Base-by-base conservation (phyloP, 2,329 filamentous ascomycete species). In the Cadophora sp. region DNA sequence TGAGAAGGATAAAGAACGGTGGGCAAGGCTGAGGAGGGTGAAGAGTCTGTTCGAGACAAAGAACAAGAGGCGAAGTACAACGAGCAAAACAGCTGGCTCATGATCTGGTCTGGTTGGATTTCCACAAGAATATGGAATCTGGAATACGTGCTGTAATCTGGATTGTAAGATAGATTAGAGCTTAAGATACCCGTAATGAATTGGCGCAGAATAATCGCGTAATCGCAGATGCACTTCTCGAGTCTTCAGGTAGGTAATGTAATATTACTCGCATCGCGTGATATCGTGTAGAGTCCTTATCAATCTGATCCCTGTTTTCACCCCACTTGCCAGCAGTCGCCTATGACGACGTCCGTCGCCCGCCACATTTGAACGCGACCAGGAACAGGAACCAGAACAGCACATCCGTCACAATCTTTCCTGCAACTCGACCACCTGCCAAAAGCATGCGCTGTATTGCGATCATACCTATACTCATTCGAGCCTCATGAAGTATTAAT, bases 31-130 rank as follows among this genome's bases (percentile, higher is more conserved):
- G 70, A 85, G 89, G 73, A 85, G 87, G 66, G 89, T 93, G 66
- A 91, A 91, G 82, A 91, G 89, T 74, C 79, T 91, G 56, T 88
- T 93, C 73, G 88, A 91, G 69, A 83, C 86, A 6, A 92, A 91
- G 82, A 9, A 87, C 82, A 76, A 89, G 30, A 56, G 50, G 36
- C 14, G 50, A 51, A 63, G 51, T 41, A 56, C 50, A n/a, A 43
- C 39, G 22, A 55, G 50, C 47, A 66, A 66, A 55, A 45, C 62
- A 30, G 33, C 41, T 45, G 59, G 64, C 27, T 45, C 58, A 5
- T 66, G 64, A 66, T n/a, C 16, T 43, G 30, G 18, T n/a, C 20
- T 16, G 24, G 16, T 45, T 41, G 51, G 61, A 22, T 62, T 51
- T 24, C 3, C 18, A 30, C 9, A 13, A 9, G n/a, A 20, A n/a